These are phyloP conservation scores for Sanguinoderma infundibulare DNA, from an alignment of 1,284 basidiomycete species.

Conservation along the genomic window DNA sequence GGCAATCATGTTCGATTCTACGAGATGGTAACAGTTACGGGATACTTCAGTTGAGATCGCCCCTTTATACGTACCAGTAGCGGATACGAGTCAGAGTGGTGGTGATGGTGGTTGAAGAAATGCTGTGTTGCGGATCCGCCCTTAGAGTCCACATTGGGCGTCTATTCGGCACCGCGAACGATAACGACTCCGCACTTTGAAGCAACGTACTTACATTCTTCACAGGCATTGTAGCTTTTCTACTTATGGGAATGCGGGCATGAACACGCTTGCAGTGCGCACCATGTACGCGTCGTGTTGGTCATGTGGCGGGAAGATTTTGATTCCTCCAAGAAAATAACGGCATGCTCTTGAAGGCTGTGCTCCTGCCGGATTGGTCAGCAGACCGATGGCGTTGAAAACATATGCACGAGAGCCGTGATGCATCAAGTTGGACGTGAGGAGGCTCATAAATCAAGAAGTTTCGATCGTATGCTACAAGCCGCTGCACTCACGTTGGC, in stretches of 20 bases:
- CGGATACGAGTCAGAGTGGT: neutral
- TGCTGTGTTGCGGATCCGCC: neutral
- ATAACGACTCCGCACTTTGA: too few species aligned
- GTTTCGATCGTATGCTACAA: neutral
- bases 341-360: too few species aligned
- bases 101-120: neutral
- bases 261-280: neutral
- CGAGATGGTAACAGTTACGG: too few species aligned
- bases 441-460: neutral
- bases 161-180: neutral
- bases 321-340: neutral
- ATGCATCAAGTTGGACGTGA: neutral
- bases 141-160: neutral
- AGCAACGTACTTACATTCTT: too few species aligned
- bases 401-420: too few species aligned
- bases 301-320: conserved; percentile 15
- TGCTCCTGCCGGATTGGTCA: neutral
- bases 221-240: too few species aligned
- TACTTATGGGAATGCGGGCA: neutral
- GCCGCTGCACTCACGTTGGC: too few species aligned
- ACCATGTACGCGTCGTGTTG: conserved; percentile 6
- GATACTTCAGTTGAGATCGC: neutral
- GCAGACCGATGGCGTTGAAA: neutral
- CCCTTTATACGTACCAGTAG: neutral
- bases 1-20: conserved; percentile 7